Conservation (phyloP, 345 rosid genomes). For the Lumnitzera littorea region DNA sequence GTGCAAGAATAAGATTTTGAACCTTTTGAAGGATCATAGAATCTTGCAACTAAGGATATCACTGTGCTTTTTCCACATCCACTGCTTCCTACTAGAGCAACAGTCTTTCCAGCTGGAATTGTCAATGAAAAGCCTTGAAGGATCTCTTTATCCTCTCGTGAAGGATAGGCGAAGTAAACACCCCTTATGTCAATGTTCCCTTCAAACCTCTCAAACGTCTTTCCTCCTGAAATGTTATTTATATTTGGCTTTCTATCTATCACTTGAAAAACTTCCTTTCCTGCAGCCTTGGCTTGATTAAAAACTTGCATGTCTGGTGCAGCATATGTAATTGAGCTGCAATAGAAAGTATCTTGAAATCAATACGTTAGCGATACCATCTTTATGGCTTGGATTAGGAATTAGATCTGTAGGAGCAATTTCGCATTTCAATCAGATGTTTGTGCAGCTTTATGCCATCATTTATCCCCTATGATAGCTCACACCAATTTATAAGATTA, state of each 20-base stretch:
- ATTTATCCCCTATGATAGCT: no score
- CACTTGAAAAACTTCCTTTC: slow-evolving; percentile 42
- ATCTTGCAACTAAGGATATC: slow-evolving; percentile 49
- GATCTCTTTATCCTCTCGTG: slow-evolving; percentile 34
- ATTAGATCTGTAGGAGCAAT: no score
- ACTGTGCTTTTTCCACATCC: slow-evolving; percentile 63
- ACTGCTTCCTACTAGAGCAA: slow-evolving; percentile 56
- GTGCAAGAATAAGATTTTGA: neutral
- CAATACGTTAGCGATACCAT: no score
- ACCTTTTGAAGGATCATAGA: slow-evolving; percentile 58
- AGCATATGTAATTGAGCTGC: slow-evolving; percentile 56
- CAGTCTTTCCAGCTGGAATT: slow-evolving; percentile 50
- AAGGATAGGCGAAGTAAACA: slow-evolving; percentile 49
- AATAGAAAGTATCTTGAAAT: neutral
- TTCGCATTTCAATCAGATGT: no score
- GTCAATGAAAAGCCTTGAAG: slow-evolving; percentile 48
- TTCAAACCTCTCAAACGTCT: slow-evolving; percentile 15
- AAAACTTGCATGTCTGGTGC: slow-evolving; percentile 66
- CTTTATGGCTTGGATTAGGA: no score
- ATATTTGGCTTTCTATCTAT: slow-evolving; percentile 38
- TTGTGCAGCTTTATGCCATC: no score
- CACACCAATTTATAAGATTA: no score
- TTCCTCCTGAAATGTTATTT: slow-evolving; percentile 20
- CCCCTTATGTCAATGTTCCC: slow-evolving; percentile 40
- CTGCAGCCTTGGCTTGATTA: slow-evolving; percentile 64